These are phyloP conservation scores for Cruciata laevipes DNA, from an alignment of 257 asterid species.

Conservation along the genomic window DNA sequence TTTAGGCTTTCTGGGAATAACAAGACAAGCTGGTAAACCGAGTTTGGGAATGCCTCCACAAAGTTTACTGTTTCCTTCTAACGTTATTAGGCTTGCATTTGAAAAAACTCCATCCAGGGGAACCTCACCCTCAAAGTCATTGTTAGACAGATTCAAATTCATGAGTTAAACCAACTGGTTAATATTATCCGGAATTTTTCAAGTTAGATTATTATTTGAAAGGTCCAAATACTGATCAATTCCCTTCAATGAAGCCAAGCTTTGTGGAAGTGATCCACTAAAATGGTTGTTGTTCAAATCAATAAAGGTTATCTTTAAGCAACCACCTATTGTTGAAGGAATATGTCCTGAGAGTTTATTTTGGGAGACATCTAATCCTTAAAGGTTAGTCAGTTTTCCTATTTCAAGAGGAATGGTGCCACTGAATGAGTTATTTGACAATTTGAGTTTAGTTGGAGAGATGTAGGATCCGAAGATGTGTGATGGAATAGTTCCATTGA, in stretches of 20 bases:
- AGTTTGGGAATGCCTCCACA: no score
- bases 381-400: conserved; percentile 1
- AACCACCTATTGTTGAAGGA: conserved; percentile 11
- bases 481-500: conserved; percentile 17
- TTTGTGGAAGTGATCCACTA: not conserved
- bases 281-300: conserved; percentile 2
- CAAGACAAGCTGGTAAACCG: no score
- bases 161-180: no score
- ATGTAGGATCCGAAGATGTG: conserved; percentile 9
- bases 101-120: conserved; percentile 16
- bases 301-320: not conserved
- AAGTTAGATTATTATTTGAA: not conserved
- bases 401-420: not conserved
- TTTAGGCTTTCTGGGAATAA: no score
- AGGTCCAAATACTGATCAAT: conserved; percentile 1
- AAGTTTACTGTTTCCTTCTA: no score
- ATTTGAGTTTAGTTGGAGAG: conserved; percentile 11
- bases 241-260: conserved; percentile 7
- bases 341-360: conserved; percentile 11
- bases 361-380: not conserved
- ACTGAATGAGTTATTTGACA: conserved; percentile 16
- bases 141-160: conserved; percentile 16
- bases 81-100: conserved; percentile 4
- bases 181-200: not conserved
- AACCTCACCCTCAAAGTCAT: conserved; percentile 16